Conservation (phyloP, 2,329 filamentous ascomycete genomes). For the Penicillium sp. region DNA sequence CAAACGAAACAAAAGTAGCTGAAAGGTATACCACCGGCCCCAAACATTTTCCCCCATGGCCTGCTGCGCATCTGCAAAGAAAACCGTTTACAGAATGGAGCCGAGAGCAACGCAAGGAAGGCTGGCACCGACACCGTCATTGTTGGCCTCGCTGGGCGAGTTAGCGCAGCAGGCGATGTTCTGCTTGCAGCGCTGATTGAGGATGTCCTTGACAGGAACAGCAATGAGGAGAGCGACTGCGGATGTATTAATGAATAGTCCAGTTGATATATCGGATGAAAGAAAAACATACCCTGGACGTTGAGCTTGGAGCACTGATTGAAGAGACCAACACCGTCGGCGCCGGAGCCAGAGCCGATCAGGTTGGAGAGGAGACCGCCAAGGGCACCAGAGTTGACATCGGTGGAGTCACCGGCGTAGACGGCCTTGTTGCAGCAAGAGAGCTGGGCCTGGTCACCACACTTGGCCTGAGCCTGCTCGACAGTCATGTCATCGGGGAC, state of each 20-base stretch:
- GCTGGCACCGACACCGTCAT: constrained; percentile 29
- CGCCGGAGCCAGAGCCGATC: constrained; percentile 32
- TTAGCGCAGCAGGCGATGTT: constrained; percentile 39
- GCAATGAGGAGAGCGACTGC: constrained; percentile 24
- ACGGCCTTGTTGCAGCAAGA: constrained; percentile 40
- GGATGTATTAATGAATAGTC: not conserved
- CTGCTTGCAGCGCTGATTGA: constrained; percentile 39
- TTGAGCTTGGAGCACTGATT: constrained; percentile 41
- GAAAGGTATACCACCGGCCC: constrained; percentile 15
- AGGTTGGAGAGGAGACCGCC: constrained; percentile 33
- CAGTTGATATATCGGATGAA: accelerated
- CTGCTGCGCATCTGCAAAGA: not conserved
- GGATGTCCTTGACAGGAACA: constrained; percentile 26
- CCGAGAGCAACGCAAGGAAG: constrained; percentile 39
- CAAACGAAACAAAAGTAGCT: constrained; percentile 15
- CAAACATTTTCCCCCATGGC: constrained; percentile 7
- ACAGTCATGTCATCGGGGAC: constrained; percentile 31
- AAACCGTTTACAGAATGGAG: constrained; percentile 35
- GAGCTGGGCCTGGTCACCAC: constrained; percentile 37
- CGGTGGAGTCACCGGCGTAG: constrained; percentile 34
- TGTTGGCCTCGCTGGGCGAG: constrained; percentile 25
- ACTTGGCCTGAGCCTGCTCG: constrained; percentile 37
- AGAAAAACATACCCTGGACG: constrained; percentile 27
- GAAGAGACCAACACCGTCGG: constrained; percentile 37
- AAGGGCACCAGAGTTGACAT: constrained; percentile 30